Conservation (phyloP, 208 protist genomes). For the Plasmodiophora brassicae region DNA sequence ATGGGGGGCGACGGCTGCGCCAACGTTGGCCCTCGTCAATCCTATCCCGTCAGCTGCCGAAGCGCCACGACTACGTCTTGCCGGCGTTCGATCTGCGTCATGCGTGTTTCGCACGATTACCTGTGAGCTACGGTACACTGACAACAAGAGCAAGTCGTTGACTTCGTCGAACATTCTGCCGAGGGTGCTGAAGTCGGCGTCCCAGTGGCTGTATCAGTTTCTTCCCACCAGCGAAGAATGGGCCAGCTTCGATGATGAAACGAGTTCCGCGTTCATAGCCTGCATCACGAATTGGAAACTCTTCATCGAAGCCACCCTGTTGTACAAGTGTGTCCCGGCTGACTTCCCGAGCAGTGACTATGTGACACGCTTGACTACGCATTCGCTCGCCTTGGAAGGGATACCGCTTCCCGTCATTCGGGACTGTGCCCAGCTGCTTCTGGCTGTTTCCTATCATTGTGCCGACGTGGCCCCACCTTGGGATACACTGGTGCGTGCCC, state of each 20-base stretch:
- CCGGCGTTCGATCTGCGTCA: not conserved
- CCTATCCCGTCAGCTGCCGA: not conserved
- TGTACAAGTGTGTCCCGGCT: not conserved
- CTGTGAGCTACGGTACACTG: not conserved
- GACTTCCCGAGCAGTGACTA: not conserved
- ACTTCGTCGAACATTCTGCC: not conserved
- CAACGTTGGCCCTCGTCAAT: not conserved
- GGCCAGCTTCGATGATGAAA: not conserved
- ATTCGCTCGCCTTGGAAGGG: not conserved
- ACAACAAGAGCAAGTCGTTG: not conserved
- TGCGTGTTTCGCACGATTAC: not conserved
- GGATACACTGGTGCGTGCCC: not conserved
- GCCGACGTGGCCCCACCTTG: not conserved
- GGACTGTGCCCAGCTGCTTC: not conserved
- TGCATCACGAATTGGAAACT: constrained; percentile 24
- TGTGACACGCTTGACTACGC: not conserved
- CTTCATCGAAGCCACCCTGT: not conserved
- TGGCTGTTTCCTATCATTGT: not conserved
- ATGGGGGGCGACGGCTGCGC: not conserved
- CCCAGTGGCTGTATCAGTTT: not conserved
- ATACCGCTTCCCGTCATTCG: not conserved
- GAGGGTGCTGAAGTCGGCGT: not conserved
- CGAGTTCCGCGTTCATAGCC: not conserved
- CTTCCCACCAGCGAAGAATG: not conserved
- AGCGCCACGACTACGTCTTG: not conserved